These are phyloP conservation scores for Phytophthora chlamydospora DNA, from an alignment of 352 stramenopile genomes.

Conservation along the genomic window DNA sequence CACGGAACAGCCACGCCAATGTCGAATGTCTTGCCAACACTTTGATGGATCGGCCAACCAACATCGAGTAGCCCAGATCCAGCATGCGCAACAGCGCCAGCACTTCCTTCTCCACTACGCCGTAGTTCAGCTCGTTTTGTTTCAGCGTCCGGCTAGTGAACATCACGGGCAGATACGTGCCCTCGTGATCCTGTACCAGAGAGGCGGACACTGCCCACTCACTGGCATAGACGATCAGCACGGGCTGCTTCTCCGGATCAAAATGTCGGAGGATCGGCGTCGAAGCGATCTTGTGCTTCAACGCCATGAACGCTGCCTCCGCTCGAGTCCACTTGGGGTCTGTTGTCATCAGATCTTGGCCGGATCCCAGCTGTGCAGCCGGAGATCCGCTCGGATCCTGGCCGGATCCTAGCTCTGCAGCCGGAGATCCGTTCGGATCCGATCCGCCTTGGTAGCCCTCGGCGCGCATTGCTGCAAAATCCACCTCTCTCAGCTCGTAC, in stretches of 20 bases:
- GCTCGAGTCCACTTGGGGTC: too few relatives aligned
- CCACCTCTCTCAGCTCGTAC: constrained; percentile 13
- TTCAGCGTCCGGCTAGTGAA: constrained; percentile 16
- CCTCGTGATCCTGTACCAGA: constrained; percentile 16
- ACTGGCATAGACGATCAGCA: constrained; percentile 21
- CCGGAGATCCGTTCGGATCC: too few relatives aligned
- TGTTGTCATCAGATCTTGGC: too few relatives aligned
- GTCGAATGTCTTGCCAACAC: not conserved
- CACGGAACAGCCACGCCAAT: constrained; percentile 4
- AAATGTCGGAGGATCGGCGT: constrained; percentile 21
- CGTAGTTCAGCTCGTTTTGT: constrained; percentile 15
- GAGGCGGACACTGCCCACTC: constrained; percentile 18
- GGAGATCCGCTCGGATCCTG: too few relatives aligned
- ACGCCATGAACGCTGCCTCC: constrained; percentile 4
- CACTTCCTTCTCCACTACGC: not conserved
- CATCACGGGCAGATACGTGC: not conserved
- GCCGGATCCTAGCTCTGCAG: too few relatives aligned
- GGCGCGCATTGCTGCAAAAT: constrained; percentile 1
- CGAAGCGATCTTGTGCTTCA: constrained; percentile 14
- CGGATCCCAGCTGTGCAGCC: too few relatives aligned
- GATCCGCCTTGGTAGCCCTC: too few relatives aligned
- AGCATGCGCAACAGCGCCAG: constrained; percentile 1
- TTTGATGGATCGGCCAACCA: not conserved
- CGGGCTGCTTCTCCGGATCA: not conserved
- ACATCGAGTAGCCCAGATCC: constrained; percentile 1